phyloP scores from a whole-genome alignment of 768 basidiomycete genomes.

The Candolleomyces aberdarensis region DNA sequence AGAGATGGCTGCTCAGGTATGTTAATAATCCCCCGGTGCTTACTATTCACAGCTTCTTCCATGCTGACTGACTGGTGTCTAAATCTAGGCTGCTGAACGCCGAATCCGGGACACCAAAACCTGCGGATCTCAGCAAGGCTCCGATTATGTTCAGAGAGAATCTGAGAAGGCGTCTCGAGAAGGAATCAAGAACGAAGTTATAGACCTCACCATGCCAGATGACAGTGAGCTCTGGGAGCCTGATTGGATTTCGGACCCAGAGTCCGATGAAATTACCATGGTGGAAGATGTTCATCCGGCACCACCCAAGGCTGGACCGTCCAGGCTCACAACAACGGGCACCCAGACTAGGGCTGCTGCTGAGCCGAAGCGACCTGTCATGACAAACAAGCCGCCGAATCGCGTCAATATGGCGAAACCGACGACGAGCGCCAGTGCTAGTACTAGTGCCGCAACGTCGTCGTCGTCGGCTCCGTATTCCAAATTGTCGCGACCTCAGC shows the following conservation, averaged over 20 bases:
- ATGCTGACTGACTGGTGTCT: background rate
- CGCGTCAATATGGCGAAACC: background rate
- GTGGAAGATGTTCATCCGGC: constrained; percentile 20
- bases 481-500: background rate
- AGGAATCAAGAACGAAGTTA: constrained; percentile 57
- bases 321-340: background rate
- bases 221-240: constrained; percentile 16
- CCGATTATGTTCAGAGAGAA: constrained; percentile 46
- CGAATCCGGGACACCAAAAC: constrained; percentile 68
- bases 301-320: background rate
- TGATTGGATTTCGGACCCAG: constrained; percentile 7
- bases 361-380: background rate
- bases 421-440: background rate
- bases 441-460: background rate
- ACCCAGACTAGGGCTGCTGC: background rate
- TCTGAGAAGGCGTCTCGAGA: constrained; percentile 67
- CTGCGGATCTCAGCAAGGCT: constrained; percentile 60
- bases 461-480: too few species aligned
- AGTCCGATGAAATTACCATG: constrained; percentile 36
- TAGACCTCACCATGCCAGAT: constrained; percentile 51
- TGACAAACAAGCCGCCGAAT: background rate
- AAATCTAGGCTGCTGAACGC: constrained; percentile 78
- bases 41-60: background rate
- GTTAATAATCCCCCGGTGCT: constrained; percentile 14
- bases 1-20: constrained; percentile 70